Evolutionary conservation across 257 asterid species (phyloP), one percentile per base, ranked within the genome.

Genomic region (Ajuga chamaepitys): DNA sequence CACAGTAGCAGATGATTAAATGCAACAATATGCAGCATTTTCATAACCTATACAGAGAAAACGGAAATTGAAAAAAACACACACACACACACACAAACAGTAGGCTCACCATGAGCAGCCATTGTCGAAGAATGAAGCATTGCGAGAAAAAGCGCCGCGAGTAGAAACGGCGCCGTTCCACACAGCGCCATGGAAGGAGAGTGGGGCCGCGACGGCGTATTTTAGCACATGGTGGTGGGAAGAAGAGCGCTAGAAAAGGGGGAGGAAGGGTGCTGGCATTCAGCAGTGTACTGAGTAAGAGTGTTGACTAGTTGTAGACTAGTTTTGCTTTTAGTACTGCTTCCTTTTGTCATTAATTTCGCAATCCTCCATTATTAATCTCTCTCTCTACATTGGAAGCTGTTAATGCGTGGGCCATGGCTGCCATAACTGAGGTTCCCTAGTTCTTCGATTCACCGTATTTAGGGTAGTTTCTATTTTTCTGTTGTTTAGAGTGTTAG

Each of bases 51-150:
- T 1, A 4, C 12, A 37, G 34, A 3, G 14, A 42, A 41, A 7
- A 11, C 26, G 12, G 17, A 44, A 41, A 5, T 12, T 28, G 32
- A 54, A 16, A 10, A 11, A n/a, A 11, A 22, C 9, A 45, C 34
- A 28, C 34, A 28, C 34, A 28, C 5, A 30, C 37, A 30, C 37
- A 30, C 37, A 30, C 37, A 30, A 24, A 12, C 55, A 58, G 62
- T 60, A 40, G 50, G 72, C 71, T 74, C 62, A 88, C 95, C 95
- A 46, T 59, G 77, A 64, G 91, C 86, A 59, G 76, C 74, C 82
- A 62, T 63, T 62, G 84, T 40, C 8, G n/a, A 50, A 56, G 77
- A 42, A 77, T 78, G 55, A 1, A 50, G 77, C 81, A 71, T 60
- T 77, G 72, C 47, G 62, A 82, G 80, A 68, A 82, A 59, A 57